Evolutionary conservation across 306 rosid species (phyloP).

Genomic region (Dryas octopetala): DNA sequence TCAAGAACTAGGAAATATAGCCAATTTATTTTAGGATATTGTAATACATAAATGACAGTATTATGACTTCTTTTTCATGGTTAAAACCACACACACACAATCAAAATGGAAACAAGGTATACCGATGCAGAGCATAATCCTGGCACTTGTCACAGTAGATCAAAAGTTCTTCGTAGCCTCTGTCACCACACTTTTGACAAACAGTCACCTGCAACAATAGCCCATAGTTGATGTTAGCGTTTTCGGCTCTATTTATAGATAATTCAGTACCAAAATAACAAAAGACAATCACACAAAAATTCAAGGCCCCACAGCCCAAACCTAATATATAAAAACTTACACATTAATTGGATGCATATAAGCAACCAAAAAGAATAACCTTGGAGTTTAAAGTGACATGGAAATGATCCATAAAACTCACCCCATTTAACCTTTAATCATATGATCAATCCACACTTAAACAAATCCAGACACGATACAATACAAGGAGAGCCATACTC

Average conservation of each 20-base stretch:
- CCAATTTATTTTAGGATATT: neutral
- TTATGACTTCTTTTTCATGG: neutral
- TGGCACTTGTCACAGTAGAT: constrained; percentile 23
- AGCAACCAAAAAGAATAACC: neutral
- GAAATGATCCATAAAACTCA: neutral
- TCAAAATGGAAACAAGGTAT: neutral
- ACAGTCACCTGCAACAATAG: constrained; percentile 17
- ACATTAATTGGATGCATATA: neutral
- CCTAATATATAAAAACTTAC: neutral
- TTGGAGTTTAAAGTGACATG: neutral
- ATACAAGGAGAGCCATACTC: no score
- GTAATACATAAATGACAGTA: neutral
- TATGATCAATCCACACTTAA: neutral
- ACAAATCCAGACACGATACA: no score
- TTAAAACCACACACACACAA: neutral
- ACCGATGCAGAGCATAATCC: constrained; percentile 22
- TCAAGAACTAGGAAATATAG: neutral
- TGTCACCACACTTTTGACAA: constrained; percentile 27
- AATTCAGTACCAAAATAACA: neutral
- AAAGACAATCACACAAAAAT: neutral
- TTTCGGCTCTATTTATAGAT: neutral
- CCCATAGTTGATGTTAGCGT: neutral
- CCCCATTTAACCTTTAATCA: neutral
- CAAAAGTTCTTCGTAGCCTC: constrained; percentile 4
- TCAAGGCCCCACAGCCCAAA: neutral